Evolutionary conservation across 2,329 filamentous ascomycete species (phyloP), one percentile per base, ranked within the genome.

Genomic region (Pseudopyricularia cyperi): DNA sequence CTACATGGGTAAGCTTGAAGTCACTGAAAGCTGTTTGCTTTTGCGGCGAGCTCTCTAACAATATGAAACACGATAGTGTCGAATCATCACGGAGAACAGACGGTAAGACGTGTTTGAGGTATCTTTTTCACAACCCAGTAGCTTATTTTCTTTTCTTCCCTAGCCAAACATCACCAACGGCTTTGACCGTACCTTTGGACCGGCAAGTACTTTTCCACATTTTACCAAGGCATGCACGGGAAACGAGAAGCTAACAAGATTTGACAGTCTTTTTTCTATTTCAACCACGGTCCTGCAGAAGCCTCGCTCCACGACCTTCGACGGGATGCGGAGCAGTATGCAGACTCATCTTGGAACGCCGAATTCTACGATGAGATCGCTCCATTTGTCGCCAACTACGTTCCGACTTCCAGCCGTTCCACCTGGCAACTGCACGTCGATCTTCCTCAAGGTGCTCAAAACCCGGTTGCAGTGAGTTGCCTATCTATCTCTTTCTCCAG

Each of bases 111-210:
- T 7, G n/a, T 17, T 33, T 3, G n/a, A 6, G 3, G 24, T 33
- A 6, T 32, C 19, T n/a, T n/a, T n/a, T n/a, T n/a, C n/a, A n/a
- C n/a, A n/a, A n/a, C n/a, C 5, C 26, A 17, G 11, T 15, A 3
- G n/a, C 46, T 48, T 11, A 48, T 24, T n/a, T n/a, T n/a, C n/a
- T n/a, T n/a, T n/a, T 17, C 11, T 44, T 2, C 12, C 30, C 3
- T 24, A 49, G 46, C 55, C 80, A 6, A 82, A 83, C 57, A 82
- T 84, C 57, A 81, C 76, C 1, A 63, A 79, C 55, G 80, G 80
- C 0, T 83, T 83, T 56, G 80, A 83, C 57, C 71, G 80, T 2
- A 83, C 80, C 0, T 83, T 83, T 58, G 81, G 81, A 1, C 80
- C 80, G 17, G 47, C 32, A 22, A 49, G 47, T 34, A 14, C 19